Percentiles rank a stretch among this genome's conserved stretches.
phyloP scores from a whole-genome alignment of 495 filamentous ascomycete species.

The Aspergillus sparsus region DNA sequence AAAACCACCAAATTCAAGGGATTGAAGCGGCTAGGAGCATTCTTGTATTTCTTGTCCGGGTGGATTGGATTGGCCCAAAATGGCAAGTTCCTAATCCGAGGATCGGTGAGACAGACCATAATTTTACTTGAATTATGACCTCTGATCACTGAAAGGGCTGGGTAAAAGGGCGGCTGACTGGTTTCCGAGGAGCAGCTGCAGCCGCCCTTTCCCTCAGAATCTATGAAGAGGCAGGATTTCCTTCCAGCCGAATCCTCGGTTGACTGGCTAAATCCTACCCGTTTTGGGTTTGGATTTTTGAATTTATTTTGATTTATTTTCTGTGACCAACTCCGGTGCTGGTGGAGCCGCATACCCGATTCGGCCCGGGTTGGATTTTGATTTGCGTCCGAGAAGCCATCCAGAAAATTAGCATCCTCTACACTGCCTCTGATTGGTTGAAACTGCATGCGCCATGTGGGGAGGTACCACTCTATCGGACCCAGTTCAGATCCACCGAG shows the following conservation, averaged over 20 bases:
- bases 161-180: neutral
- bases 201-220: constrained; percentile 6
- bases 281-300: neutral
- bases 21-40: constrained; percentile 11
- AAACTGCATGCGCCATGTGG: constrained; percentile 16
- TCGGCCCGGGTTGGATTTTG: constrained; percentile 27
- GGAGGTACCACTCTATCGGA: constrained; percentile 27
- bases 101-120: constrained; percentile 17
- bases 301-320: constrained; percentile 2
- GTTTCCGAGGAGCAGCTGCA: constrained; percentile 1
- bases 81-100: constrained; percentile 15
- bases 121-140: constrained; percentile 2
- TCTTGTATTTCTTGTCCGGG: constrained; percentile 13
- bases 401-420: constrained; percentile 18
- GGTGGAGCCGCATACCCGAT: constrained; percentile 34
- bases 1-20: constrained; percentile 2
- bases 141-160: neutral
- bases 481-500: constrained; percentile 25
- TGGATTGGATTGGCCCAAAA: constrained; percentile 18
- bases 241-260: constrained; percentile 20
- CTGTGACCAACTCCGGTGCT: constrained; percentile 19
- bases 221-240: constrained; percentile 14
- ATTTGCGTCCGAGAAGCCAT: constrained; percentile 27
- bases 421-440: constrained; percentile 9
- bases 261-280: neutral